These are phyloP conservation scores for Fusarium oligoseptatum DNA, from an alignment of 2,329 filamentous ascomycete species.

Conservation along the genomic window DNA sequence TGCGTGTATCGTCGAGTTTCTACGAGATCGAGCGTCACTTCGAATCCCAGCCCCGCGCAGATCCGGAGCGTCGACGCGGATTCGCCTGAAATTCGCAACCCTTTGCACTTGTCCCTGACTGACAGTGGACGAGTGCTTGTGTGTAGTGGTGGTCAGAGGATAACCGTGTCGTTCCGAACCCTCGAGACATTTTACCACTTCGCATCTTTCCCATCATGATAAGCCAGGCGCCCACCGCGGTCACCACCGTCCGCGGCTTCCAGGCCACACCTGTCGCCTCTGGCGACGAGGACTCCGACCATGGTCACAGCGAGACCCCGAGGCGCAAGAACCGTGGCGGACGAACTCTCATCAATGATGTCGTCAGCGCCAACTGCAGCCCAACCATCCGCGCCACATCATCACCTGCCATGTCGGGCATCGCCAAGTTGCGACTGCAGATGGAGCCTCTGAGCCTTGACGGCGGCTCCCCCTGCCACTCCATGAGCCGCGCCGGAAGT, in stretches of 20 bases:
- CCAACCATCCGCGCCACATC: constrained; percentile 66
- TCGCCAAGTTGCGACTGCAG: constrained; percentile 85
- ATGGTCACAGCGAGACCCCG: constrained; percentile 55
- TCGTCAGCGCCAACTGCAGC: constrained; percentile 74
- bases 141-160: constrained; percentile 36
- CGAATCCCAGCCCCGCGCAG: constrained; percentile 66
- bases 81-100: constrained; percentile 55
- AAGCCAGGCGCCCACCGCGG: constrained; percentile 62
- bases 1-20: constrained; percentile 64
- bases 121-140: constrained; percentile 31
- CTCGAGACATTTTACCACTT: constrained; percentile 14
- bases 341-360: constrained; percentile 64
- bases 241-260: constrained; percentile 70
- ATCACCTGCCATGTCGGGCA: constrained; percentile 75
- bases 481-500: constrained; percentile 67
- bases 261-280: constrained; percentile 66
- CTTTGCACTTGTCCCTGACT: constrained; percentile 33
- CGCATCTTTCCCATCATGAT: constrained; percentile 56
- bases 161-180: constrained; percentile 32
- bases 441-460: constrained; percentile 83
- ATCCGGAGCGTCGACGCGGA: constrained; percentile 71
- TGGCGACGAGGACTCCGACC: constrained; percentile 70
- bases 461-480: constrained; percentile 66
- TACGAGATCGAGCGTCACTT: constrained; percentile 63
- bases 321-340: constrained; percentile 54